phyloP scores from a whole-genome alignment of 495 filamentous ascomycete species.

The Penicillium macrosclerotiorum region DNA sequence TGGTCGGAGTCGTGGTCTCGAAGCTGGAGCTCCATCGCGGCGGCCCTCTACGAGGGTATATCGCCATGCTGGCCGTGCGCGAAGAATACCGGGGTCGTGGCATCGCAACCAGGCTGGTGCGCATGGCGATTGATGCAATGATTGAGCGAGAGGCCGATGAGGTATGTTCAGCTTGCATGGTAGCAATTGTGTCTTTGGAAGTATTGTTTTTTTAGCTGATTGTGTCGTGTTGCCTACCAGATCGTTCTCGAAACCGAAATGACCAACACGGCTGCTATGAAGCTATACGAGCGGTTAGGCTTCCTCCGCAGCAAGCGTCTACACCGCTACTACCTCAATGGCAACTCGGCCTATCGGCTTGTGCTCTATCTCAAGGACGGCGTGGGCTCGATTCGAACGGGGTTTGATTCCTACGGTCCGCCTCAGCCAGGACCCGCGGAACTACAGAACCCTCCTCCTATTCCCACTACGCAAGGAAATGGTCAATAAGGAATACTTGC shows the following conservation, averaged over 20 bases:
- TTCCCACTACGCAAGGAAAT: conserved; percentile 22
- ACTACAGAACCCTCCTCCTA: conserved; percentile 2
- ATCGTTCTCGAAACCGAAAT: conserved; percentile 96
- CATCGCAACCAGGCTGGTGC: conserved; percentile 88
- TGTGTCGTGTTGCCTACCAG: conserved; percentile 33
- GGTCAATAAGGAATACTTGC: no score
- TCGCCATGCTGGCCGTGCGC: conserved; percentile 93
- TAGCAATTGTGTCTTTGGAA: neutral
- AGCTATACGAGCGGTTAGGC: conserved; percentile 88
- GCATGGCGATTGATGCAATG: conserved; percentile 93
- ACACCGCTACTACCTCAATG: conserved; percentile 95
- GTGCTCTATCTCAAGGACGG: conserved; percentile 77
- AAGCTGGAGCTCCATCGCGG: conserved; percentile 88
- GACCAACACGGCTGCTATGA: conserved; percentile 87
- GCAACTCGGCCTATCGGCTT: conserved; percentile 88
- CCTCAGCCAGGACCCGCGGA: conserved; percentile 9
- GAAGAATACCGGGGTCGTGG: conserved; percentile 75
- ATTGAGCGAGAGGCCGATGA: conserved; percentile 80
- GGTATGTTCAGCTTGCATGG: conserved; percentile 38
- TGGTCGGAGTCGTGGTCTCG: conserved; percentile 90
- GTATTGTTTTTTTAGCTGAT: conserved; percentile 6
- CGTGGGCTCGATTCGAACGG: conserved; percentile 37
- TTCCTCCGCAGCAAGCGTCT: conserved; percentile 91
- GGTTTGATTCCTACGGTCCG: conserved; percentile 37
- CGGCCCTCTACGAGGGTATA: conserved; percentile 86